Evolutionary conservation across 768 basidiomycete genomes (phyloP), one percentile per base, ranked within the genome.

Genomic region (Leccinum disarticulatum): DNA sequence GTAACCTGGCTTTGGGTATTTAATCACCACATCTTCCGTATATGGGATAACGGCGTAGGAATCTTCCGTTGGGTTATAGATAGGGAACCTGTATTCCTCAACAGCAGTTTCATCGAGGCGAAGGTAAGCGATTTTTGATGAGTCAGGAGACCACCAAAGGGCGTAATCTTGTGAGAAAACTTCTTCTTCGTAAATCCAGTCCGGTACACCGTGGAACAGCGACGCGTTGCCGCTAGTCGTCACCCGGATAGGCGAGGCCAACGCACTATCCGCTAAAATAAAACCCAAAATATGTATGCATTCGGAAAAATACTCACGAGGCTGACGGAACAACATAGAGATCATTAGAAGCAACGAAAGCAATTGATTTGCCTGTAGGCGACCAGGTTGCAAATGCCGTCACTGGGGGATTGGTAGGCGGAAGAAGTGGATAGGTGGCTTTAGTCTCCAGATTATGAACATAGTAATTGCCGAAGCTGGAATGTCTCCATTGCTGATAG

Each of bases 131-230:
- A 99, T 62, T 35, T 77, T 76, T 3, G 71, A 64, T 0, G 77
- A 73, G 54, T 76, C 67, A 4, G 95, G 96, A 10, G 91, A 89
- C 90, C 91, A 98, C 94, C 94, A 98, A 5, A 96, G 77, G 0
- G 95, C 87, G 52, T 73, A 85, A 68, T 94, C 84, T 41, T 76
- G 69, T 3, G 80, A 76, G 65, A 94, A 90, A 25, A 98, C 85
- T 70, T 97, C 94, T 70, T 96, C 93, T 72, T 96, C 94, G 73
- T 95, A 95, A 5, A 98, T 96, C 96, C 97, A 98, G 71, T 97
- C 94, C 0, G 94, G 92, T 2, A 97, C 90, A 7, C 97, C 97
- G 67, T 98, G 87, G 79, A 98, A 97, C 15, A 95, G 79, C 0
- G 90, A 88, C 0, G 85, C 81, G 54, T 88, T 91, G 0, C 97